Evolutionary conservation across 352 stramenopile genomes (phyloP), one percentile per base, ranked within the genome.

Genomic region (Pythium folliculosum): DNA sequence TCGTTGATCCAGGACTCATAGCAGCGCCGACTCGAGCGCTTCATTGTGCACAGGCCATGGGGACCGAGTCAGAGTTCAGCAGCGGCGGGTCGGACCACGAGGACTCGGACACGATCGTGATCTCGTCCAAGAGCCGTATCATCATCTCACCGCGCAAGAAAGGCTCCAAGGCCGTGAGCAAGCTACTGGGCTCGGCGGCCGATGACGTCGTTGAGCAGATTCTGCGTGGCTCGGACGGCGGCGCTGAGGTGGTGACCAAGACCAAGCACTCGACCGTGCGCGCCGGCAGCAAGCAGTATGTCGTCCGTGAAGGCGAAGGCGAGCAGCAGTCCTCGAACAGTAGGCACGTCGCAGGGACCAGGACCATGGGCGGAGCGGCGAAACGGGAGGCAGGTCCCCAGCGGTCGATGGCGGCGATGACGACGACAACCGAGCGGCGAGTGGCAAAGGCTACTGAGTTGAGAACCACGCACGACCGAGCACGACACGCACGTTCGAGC

Each of bases 121-220:
- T 89, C 58, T 81, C 78, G 44, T 80, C 80, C 32, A 82, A 72
- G 66, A 89, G 80, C 53, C 67, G 75, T 32, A 86, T 88, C 56
- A 64, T 90, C 47, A 84, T 90, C 73, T 90, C 82, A 14, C 82
- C 82, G 13, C 65, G 75, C 30, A 72, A 72, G 59, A 72, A 72
- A 60, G 65, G 65, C 30, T 67, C 65, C 21, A 72, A 67, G 47
- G 65, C 65, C 3, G 59, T 72, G 59, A 67, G 59, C 30, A 52
- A 53, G 10, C 53, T 72, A 16, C 52, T 72, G 10, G 64, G 64
- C 12, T 59, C 64, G n/a, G 57, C 55, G 5, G 64, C 64, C 3
- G 56, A 70, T n/a, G 57, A 70, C 30, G 56, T 70, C 48, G 53
- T 67, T 21, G 56, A 64, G 44, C 50, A 64, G 49, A 40, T 70